Evolutionary conservation across 768 basidiomycete species (phyloP), one percentile per base, ranked within the genome.

Genomic region (Mycena floridula): DNA sequence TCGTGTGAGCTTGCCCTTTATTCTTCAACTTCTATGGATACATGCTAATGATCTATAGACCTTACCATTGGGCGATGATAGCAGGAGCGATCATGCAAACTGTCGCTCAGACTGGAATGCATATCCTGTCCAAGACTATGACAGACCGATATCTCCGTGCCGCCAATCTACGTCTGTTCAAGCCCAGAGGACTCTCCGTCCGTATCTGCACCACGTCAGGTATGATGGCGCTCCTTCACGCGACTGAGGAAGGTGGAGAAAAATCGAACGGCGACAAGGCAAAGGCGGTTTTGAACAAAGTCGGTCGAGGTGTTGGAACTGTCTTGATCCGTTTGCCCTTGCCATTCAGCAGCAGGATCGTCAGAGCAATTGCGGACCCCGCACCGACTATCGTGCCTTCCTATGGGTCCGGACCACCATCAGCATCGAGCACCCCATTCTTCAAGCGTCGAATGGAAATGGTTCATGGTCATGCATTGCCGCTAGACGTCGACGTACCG

Each of bases 31-130:
- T 18, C 20, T 13, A 7, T 12, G 11, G 20, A n/a, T 39, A 3
- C 18, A 20, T 16, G 42, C 39, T 15, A 7, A 37, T 16, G 5
- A 18, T 24, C 28, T 23, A 15, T 24, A 54, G 55, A 12, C 56
- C 56, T n/a, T 53, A 55, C 25, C 54, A 59, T 35, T 59, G 58
- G 58, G 50, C 54, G 2, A 51, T 53, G 46, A 27, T 58, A 5
- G 56, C 58, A 7, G 46, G 51, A 12, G 40, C 37, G 3, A 50
- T 42, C 5, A 48, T 58, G 1, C 50, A 54, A 38, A 47, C 48
- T 8, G 40, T 36, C 30, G 54, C 56, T 2, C 32, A 54, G 30
- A 45, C 43, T 0, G 56, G 50, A 7, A 53, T 54, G 54, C 54
- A 37, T 24, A 37, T 55, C 24, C 49, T 59, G 18, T 55, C 56